Conservation (phyloP, 441 rosid species). For the Euphorbia schlechtendalii region DNA sequence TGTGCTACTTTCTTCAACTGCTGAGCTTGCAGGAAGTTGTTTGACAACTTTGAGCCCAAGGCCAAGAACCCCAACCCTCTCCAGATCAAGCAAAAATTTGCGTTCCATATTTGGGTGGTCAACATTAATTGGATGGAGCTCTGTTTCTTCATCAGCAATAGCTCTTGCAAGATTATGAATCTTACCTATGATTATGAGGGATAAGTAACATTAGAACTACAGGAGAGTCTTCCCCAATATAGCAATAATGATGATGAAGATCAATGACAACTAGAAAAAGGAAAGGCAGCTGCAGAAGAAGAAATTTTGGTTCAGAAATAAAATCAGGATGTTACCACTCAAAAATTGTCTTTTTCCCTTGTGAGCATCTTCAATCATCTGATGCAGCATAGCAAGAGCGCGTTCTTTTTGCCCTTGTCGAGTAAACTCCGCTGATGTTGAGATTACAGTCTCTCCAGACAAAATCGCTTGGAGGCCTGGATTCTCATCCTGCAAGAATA, state of each 20-base stretch:
- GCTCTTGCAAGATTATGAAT: constrained; percentile 98
- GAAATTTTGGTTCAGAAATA: too few species aligned
- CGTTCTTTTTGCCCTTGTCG: constrained; percentile 89
- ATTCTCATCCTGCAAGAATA: constrained; percentile 56
- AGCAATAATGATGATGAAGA: too few species aligned
- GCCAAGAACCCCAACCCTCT: constrained; percentile 85
- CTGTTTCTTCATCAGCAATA: constrained; percentile 86
- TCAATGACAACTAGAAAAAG: constrained; percentile 14
- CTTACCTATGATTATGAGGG: constrained; percentile 54
- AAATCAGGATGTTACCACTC: constrained; percentile 83
- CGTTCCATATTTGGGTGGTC: constrained; percentile 39
- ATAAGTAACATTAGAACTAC: constrained; percentile 24
- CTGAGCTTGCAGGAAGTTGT: constrained; percentile 42
- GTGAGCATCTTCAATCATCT: constrained; percentile 99
- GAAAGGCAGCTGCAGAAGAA: too few species aligned
- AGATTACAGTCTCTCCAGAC: constrained; percentile 52
- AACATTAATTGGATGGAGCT: constrained; percentile 43
- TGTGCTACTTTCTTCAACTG: constrained; percentile 39
- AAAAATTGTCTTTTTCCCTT: constrained; percentile 95
- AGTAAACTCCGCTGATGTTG: constrained; percentile 62
- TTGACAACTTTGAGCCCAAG: constrained; percentile 70
- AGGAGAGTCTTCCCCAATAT: too few species aligned
- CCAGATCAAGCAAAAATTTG: constrained; percentile 36
- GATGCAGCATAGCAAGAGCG: constrained; percentile 86
- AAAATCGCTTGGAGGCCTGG: constrained; percentile 63